A percentile compares a stretch with the other conserved stretches of the same genome.
Evolutionary conservation across 768 basidiomycete genomes (phyloP).

Genomic region (Hydnomerulius pinastri): DNA sequence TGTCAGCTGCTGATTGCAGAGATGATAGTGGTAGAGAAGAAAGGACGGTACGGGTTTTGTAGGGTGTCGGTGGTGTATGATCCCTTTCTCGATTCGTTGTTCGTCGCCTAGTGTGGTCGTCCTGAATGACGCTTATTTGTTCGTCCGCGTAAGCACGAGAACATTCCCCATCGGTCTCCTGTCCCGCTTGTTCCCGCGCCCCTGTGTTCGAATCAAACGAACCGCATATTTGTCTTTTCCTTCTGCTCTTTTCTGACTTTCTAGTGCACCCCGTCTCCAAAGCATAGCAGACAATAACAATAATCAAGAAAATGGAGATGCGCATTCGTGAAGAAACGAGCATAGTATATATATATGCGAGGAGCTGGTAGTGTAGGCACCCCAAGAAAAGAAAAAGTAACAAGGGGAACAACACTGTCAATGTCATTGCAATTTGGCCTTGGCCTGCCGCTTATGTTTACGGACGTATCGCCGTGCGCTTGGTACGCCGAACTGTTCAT

Average conservation of each 20-base stretch:
- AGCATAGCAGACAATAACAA: too few species aligned
- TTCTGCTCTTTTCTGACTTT: too few species aligned
- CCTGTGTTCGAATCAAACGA: constrained; percentile 14
- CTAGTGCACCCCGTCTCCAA: too few species aligned
- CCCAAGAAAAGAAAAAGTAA: neutral
- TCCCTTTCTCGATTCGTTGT: neutral
- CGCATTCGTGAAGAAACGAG: too few species aligned
- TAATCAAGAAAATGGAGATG: too few species aligned
- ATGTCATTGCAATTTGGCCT: constrained; percentile 30
- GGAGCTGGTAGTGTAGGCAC: too few species aligned
- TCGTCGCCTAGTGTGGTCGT: constrained; percentile 1
- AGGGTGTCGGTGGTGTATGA: constrained; percentile 13
- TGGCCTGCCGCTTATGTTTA: constrained; percentile 32
- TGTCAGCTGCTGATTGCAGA: neutral
- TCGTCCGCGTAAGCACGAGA: constrained; percentile 32
- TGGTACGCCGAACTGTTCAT: constrained; percentile 64
- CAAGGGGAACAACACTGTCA: neutral
- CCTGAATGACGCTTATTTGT: constrained; percentile 23
- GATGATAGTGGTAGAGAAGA: constrained; percentile 20
- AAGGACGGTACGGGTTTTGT: constrained; percentile 12
- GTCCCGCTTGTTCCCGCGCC: neutral
- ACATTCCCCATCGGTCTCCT: constrained; percentile 26
- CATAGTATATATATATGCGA: too few species aligned
- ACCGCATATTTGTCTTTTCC: neutral
- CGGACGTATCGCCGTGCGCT: constrained; percentile 53